phyloP scores from a whole-genome alignment of 192 early-diverging fungal genomes.

The Backusella liffmaniae region DNA sequence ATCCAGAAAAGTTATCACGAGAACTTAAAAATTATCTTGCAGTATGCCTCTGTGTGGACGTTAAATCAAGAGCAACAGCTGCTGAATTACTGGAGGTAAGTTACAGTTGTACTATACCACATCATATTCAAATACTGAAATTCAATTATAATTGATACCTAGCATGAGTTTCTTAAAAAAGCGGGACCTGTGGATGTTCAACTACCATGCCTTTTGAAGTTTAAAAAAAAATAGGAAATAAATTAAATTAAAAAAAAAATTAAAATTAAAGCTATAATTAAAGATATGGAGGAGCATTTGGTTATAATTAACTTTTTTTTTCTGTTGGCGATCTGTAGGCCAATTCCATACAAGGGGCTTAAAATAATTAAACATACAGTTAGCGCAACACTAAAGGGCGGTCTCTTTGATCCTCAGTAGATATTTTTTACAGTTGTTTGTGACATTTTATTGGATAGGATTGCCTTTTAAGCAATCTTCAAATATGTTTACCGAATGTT shows the following conservation, averaged over 20 bases:
- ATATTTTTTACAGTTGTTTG: no score
- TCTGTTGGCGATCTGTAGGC: neutral
- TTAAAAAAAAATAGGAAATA: conserved; percentile 17
- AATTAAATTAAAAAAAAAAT: neutral
- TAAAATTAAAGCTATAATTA: neutral
- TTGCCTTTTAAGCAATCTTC: no score
- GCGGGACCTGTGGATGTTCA: conserved; percentile 44
- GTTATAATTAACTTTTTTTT: neutral
- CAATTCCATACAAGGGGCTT: neutral
- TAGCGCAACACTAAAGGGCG: no score
- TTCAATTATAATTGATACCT: neutral
- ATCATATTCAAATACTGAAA: neutral
- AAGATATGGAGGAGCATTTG: neutral
- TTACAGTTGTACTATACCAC: neutral
- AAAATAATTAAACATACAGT: neutral
- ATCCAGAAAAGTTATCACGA: conserved; percentile 50
- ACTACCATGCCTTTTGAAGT: conserved; percentile 19
- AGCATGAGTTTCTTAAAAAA: conserved; percentile 75
- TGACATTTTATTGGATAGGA: no score
- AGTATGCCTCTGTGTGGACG: conserved; percentile 60
- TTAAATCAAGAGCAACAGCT: conserved; percentile 76
- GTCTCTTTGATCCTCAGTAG: no score
- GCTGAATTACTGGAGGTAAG: conserved; percentile 72
- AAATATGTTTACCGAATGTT: no score
- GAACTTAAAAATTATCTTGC: conserved; percentile 60